Evolutionary conservation across 2,329 filamentous ascomycete species (phyloP).

Genomic region (Graphium sp.): DNA sequence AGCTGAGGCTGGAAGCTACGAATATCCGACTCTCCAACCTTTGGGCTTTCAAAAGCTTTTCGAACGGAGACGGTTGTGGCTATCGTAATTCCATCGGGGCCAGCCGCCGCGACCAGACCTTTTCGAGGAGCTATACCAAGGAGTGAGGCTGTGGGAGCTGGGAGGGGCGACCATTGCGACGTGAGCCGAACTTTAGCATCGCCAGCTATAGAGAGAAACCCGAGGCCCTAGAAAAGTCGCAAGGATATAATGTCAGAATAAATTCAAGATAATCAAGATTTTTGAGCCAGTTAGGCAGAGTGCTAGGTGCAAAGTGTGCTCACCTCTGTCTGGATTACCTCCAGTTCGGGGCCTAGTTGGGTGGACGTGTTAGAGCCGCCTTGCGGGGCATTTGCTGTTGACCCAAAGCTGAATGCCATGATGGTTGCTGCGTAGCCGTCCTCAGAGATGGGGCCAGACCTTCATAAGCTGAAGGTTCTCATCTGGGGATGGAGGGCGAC

Average conservation of each 20-base stretch:
- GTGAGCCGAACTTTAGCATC: conserved; percentile 74
- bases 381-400: conserved; percentile 23
- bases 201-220: conserved; percentile 64
- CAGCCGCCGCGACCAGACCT: conserved; percentile 74
- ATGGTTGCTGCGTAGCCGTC: too few species aligned
- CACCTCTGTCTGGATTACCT: conserved; percentile 72
- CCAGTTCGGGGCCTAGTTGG: conserved; percentile 45
- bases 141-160: conserved; percentile 64
- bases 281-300: not conserved
- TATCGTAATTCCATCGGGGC: conserved; percentile 63
- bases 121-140: conserved; percentile 66
- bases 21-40: conserved; percentile 44
- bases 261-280: conserved; percentile 4
- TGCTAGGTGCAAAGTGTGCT: conserved; percentile 7
- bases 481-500: too few species aligned
- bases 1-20: conserved; percentile 58
- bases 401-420: conserved; percentile 51
- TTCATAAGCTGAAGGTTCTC: too few species aligned
- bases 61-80: conserved; percentile 64
- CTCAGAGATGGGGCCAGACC: too few species aligned
- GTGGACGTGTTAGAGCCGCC: conserved; percentile 20
- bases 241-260: conserved; percentile 7
- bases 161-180: conserved; percentile 59
- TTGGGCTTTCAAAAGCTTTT: conserved; percentile 49
- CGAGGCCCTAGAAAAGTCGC: conserved; percentile 38